These are phyloP conservation scores for Colletotrichum filicis DNA, from an alignment of 2,329 filamentous ascomycete species.

Conservation along the genomic window DNA sequence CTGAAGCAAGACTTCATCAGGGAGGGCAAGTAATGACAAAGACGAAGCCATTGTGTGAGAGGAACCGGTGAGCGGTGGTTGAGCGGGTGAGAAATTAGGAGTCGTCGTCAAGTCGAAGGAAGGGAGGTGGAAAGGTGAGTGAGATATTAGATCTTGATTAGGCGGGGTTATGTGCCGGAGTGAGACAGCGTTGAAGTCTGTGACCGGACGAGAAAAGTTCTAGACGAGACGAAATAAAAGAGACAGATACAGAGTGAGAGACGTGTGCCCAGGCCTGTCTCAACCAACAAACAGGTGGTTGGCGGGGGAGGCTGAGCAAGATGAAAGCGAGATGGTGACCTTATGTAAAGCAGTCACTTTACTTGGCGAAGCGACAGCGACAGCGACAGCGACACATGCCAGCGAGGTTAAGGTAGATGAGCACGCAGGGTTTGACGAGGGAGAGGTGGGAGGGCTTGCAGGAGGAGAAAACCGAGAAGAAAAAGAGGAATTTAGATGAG, in stretches of 20 bases:
- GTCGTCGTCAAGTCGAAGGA: not conserved
- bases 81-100: not conserved
- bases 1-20: constrained; percentile 31
- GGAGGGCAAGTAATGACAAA: constrained; percentile 22
- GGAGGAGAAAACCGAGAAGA: not conserved
- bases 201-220: not conserved
- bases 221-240: not conserved
- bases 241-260: not conserved
- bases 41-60: constrained; percentile 3
- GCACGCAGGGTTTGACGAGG: constrained; percentile 24
- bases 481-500: constrained; percentile 7
- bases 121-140: not conserved
- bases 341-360: constrained; percentile 7
- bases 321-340: not conserved
- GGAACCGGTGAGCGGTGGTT: not conserved
- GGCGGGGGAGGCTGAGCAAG: not conserved
- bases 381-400: constrained; percentile 5
- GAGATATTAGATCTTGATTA: constrained; percentile 26
- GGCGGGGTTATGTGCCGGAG: constrained; percentile 10
- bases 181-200: constrained; percentile 4
- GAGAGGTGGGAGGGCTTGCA: not conserved
- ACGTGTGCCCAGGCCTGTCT: constrained; percentile 20
- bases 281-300: constrained; percentile 10
- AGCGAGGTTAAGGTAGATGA: not conserved
- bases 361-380: not conserved